Conservation (phyloP, 176 grass and related monocot genomes). For the Bothriochloa decipiens region DNA sequence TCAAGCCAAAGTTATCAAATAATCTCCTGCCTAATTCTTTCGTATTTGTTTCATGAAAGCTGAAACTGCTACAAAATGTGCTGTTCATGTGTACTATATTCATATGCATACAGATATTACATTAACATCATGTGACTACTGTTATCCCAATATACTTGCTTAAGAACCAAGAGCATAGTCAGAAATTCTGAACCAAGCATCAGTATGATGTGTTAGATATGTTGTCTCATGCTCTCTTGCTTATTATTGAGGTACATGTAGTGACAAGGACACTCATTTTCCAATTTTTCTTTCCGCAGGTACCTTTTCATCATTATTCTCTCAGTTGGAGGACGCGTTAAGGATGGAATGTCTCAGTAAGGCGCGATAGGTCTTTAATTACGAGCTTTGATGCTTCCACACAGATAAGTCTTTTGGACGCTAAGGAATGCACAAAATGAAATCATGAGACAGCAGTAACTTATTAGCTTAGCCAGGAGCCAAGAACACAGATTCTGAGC, state of each 20-base stretch:
- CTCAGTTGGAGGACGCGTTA: constrained; percentile 61
- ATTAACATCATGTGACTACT: neutral
- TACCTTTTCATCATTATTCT: constrained; percentile 65
- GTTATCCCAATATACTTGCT: neutral
- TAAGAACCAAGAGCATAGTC: neutral
- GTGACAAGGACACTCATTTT: neutral
- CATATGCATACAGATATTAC: neutral
- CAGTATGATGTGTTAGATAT: neutral
- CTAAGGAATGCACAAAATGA: constrained; percentile 17
- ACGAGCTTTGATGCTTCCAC: neutral
- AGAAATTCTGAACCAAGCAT: neutral
- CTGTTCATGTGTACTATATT: neutral
- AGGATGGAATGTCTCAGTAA: constrained; percentile 58
- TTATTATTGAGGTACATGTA: neutral
- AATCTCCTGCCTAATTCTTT: neutral
- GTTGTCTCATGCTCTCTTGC: neutral
- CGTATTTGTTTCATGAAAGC: neutral
- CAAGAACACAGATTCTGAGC: constrained; percentile 9
- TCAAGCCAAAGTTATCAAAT: neutral
- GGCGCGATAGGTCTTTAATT: constrained; percentile 18
- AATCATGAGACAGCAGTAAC: constrained; percentile 21
- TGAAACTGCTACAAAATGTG: neutral
- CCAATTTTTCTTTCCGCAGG: constrained; percentile 42
- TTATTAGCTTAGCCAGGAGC: neutral
- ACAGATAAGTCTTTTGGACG: neutral